Evolutionary conservation across 140 eudicot genomes (phyloP).

Genomic region (Bidens hawaiensis): DNA sequence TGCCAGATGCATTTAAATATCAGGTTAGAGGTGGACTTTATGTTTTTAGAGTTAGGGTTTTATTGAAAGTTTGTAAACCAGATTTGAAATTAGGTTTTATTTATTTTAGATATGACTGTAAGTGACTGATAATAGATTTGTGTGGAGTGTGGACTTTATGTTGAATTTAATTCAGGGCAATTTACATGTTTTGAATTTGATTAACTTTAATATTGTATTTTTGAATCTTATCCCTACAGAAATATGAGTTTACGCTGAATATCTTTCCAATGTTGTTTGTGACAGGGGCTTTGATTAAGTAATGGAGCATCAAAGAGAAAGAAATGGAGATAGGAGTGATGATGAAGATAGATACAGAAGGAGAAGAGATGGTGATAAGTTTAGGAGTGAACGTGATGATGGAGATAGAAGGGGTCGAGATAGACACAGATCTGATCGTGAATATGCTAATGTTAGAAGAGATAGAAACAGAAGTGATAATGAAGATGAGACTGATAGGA

Average conservation of each 20-base stretch:
- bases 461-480: constrained; percentile 7
- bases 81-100: neutral
- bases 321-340: constrained; percentile 23
- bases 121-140: neutral
- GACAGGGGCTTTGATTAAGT: neutral
- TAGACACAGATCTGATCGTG: constrained; percentile 20
- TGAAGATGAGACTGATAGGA: constrained; percentile 19
- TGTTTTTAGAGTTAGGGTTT: neutral
- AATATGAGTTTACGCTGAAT: neutral
- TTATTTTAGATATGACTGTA: neutral
- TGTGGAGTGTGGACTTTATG: no score
- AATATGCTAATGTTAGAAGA: constrained; percentile 15
- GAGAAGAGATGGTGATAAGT: constrained; percentile 19
- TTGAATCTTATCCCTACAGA: neutral
- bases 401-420: constrained; percentile 8
- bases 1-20: neutral
- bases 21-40: no score
- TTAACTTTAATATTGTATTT: neutral
- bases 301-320: constrained; percentile 27
- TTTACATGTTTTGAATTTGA: neutral
- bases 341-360: constrained; percentile 18
- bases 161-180: neutral
- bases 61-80: no score
- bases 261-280: neutral
- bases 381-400: constrained; percentile 18